Evolutionary conservation across 805 yeast genomes (phyloP).

Genomic region (Metschnikowia cubensis): DNA sequence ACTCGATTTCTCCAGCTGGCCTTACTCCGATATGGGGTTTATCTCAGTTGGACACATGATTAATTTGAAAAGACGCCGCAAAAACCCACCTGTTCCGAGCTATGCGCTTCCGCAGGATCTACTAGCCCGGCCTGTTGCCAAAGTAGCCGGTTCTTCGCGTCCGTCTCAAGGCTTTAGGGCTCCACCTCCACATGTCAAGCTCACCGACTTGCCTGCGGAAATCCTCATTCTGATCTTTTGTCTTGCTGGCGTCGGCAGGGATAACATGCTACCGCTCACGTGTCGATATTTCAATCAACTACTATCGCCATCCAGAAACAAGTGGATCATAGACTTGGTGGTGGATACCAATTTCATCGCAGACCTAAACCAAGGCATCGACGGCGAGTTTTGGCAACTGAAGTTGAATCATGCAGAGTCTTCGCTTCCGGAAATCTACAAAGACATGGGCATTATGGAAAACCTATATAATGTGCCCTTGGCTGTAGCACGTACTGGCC

Average conservation of each 20-base stretch:
- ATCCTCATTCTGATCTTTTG: constrained; percentile 38
- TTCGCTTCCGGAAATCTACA: constrained; percentile 7
- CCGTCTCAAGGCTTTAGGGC: neutral
- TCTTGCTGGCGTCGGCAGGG: constrained; percentile 26
- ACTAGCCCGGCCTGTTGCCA: neutral
- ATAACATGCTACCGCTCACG: constrained; percentile 32
- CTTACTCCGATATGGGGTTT: constrained; percentile 3
- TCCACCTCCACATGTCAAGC: constrained; percentile 3
- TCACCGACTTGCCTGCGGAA: constrained; percentile 42
- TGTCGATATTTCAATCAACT: constrained; percentile 27
- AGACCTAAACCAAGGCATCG: constrained; percentile 18
- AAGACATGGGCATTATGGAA: neutral
- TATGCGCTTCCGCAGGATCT: neutral
- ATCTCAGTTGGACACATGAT: constrained; percentile 3
- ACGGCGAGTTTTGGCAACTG: constrained; percentile 10
- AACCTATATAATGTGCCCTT: constrained; percentile 4
- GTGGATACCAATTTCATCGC: constrained; percentile 20
- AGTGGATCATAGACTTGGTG: constrained; percentile 18
- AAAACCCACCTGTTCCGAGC: neutral
- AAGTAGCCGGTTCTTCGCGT: neutral
- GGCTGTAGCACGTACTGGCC: neutral
- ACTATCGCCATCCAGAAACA: constrained; percentile 16
- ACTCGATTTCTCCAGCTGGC: neutral
- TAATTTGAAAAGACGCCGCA: neutral
- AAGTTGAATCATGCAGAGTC: neutral